Base-by-base conservation (phyloP, 129 eudicot genomes). In the Mikania micrantha region DNA sequence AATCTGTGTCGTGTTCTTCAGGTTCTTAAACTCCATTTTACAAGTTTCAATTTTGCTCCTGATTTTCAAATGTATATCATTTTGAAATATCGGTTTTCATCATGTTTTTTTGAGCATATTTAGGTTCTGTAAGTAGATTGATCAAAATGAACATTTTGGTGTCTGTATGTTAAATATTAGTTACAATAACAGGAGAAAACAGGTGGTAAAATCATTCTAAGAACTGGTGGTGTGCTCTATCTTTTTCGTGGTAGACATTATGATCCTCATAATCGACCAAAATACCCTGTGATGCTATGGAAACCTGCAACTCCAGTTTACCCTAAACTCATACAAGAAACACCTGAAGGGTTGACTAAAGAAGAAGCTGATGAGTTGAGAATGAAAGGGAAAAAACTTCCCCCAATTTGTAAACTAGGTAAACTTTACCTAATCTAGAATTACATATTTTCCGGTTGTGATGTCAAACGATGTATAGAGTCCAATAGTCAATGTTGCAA, bases 281-380 rank as follows among this genome's bases (percentile, higher is more conserved):
- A 71, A 60, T 89, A 82, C 49, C 99, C 99, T 8, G 83, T 89
- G 57, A 94, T 94, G 99, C 80, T 94, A 1, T 94, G 99, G 99
- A 94, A 89, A 75, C 99, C 99, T 31, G 99, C 99, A 52, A 73
- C 99, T 16, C 99, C 99, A 0, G 95, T 94, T 77, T 94, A 94
- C 72, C 99, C 99, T n/a, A 94, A 94, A 57, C 96, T 94, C 28
- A 94, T 94, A 60, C 95, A 94, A 78, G 97, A 86, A 31, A 90
- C 95, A 60, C 99, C 97, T 6, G 99, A 83, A 88, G 99, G 99
- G 32, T 67, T 94, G 73, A 94, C 99, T 11, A 89, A 94, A 79
- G 81, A 74, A 68, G 96, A 89, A 71, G 99, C 99, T 21, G 93
- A 84, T 76, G 93, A 80, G 56, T 65, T 94, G 71, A 77, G 99